Evolutionary conservation across 345 rosid species (phyloP).

Genomic region (Heritiera fomes): DNA sequence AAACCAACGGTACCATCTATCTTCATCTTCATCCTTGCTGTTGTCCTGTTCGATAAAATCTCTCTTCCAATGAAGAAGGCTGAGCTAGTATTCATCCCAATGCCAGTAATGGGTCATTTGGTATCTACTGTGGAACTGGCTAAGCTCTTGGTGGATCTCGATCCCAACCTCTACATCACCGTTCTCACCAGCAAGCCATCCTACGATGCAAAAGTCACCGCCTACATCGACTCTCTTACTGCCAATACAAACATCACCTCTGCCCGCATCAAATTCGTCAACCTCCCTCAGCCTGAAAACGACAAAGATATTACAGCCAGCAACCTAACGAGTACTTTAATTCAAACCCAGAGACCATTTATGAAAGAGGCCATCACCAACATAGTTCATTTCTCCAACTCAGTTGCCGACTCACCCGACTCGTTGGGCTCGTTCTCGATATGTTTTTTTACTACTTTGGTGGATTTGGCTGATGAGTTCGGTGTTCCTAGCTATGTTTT

Average conservation of each 20-base stretch:
- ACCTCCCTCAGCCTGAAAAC: background rate
- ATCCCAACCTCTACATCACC: constrained; percentile 39
- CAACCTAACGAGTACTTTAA: too few species aligned
- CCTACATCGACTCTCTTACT: background rate
- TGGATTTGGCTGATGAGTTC: constrained; percentile 2
- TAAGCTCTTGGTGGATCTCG: constrained; percentile 32
- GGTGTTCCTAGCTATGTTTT: constrained; percentile 18
- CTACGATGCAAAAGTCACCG: too few species aligned
- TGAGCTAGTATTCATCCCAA: constrained; percentile 54
- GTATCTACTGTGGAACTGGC: constrained; percentile 39
- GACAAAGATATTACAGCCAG: background rate
- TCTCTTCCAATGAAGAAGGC: constrained; percentile 2
- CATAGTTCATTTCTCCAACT: background rate
- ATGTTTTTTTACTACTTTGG: background rate
- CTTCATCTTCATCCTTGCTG: background rate
- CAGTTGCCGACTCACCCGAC: constrained; percentile 10
- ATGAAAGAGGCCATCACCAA: background rate
- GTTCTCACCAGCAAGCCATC: constrained; percentile 37
- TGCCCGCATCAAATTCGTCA: background rate
- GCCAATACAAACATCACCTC: background rate
- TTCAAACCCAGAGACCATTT: background rate
- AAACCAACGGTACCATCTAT: background rate
- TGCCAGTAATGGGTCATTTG: constrained; percentile 49
- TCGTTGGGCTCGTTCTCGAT: constrained; percentile 9
- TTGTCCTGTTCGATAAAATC: background rate